Percentiles rank a stretch among this genome's conserved stretches.
phyloP scores from a whole-genome alignment of 805 yeast genomes.

The Saccharomycopsis capsularis region DNA sequence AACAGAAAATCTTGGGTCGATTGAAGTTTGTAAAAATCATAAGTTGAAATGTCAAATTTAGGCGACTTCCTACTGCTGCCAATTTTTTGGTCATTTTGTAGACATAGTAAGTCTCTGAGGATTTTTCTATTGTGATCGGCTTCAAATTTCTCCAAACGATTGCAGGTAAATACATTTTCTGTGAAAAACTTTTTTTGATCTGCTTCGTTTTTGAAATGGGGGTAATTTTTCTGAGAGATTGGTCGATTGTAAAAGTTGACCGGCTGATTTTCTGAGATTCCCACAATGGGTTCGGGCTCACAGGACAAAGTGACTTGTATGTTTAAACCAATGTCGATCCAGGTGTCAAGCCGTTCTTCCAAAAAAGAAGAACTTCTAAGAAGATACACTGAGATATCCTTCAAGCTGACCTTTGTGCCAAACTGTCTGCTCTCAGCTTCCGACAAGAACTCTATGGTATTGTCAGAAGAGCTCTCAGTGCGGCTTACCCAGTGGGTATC shows the following conservation, averaged over 20 bases:
- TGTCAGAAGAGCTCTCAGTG: background rate
- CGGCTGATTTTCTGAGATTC: background rate
- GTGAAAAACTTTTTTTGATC: background rate
- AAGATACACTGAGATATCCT: background rate
- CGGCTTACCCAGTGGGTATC: too few relatives aligned
- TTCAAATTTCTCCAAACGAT: background rate
- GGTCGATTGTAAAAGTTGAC: background rate
- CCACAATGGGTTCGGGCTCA: background rate
- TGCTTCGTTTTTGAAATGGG: background rate
- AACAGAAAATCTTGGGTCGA: background rate
- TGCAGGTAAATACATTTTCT: background rate
- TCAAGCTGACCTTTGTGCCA: conserved; percentile 1
- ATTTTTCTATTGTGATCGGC: background rate
- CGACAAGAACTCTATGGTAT: background rate
- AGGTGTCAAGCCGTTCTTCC: background rate
- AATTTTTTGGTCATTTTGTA: too few relatives aligned
- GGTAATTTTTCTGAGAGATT: background rate
- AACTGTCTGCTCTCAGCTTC: background rate
- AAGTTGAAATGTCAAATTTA: background rate
- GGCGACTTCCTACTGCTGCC: too few relatives aligned
- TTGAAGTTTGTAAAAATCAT: background rate
- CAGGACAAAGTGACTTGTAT: background rate
- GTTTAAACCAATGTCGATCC: background rate
- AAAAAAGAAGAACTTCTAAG: background rate
- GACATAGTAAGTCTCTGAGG: background rate